Percentiles rank a stretch among this genome's conserved stretches.
Evolutionary conservation across 106 monocot genomes (phyloP).

Genomic region (Allium sativum): DNA sequence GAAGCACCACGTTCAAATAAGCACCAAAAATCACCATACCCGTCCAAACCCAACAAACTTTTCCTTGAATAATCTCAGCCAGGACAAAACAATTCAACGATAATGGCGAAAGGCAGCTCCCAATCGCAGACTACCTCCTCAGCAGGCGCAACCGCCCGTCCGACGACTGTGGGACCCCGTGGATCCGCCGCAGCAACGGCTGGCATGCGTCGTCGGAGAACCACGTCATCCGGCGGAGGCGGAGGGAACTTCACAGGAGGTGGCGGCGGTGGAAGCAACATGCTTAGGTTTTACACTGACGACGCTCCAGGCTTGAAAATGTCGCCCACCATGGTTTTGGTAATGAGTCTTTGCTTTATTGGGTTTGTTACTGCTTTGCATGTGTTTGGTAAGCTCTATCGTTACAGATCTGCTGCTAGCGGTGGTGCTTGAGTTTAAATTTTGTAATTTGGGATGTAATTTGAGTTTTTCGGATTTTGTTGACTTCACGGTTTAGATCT

Average conservation of each 20-base stretch:
- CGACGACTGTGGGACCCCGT: conserved; percentile 38
- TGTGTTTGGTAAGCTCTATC: conserved; percentile 90
- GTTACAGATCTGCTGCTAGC: conserved; percentile 41
- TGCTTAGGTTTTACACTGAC: conserved; percentile 94
- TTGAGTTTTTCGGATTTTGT: too few species aligned
- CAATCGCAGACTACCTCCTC: conserved; percentile 39
- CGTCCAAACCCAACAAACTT: too few species aligned
- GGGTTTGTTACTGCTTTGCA: conserved; percentile 88
- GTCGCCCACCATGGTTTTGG: conserved; percentile 77
- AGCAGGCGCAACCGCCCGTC: conserved; percentile 23
- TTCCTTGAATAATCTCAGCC: not conserved
- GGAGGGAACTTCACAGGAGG: conserved; percentile 9
- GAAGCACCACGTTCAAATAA: not conserved
- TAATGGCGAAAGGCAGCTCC: conserved; percentile 51
- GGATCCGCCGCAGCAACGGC: conserved; percentile 53
- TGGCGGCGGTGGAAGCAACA: conserved; percentile 32
- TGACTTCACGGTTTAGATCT: not conserved
- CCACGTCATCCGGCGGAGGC: conserved; percentile 4
- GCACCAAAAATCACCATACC: not conserved
- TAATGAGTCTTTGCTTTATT: conserved; percentile 96
- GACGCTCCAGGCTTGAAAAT: conserved; percentile 91
- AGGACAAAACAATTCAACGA: not conserved
- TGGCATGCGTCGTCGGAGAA: conserved; percentile 41
- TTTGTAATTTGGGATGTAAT: too few species aligned
- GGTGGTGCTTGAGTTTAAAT: conserved; percentile 2